phyloP scores from a whole-genome alignment of 2,329 filamentous ascomycete species.

The Lasiodiplodia sp. region DNA sequence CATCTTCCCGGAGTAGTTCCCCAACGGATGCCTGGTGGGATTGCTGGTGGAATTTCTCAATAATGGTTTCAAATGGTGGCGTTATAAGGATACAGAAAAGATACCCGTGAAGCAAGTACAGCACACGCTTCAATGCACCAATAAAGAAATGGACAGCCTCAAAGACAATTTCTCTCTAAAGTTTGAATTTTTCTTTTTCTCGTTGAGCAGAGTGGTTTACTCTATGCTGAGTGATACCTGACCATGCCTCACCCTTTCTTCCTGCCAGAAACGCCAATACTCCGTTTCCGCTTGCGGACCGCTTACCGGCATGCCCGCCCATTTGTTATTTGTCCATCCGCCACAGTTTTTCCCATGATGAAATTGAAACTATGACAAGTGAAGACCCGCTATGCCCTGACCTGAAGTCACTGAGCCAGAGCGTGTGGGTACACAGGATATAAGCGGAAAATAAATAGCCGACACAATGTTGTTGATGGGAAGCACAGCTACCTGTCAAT shows the following conservation, averaged over 20 bases:
- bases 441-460: not conserved
- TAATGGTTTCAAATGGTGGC: not conserved
- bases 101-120: constrained; percentile 21
- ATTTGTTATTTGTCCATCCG: not conserved
- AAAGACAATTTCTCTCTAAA: not conserved
- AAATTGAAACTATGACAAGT: not conserved
- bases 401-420: not conserved
- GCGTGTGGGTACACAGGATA: not conserved
- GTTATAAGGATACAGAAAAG: not conserved
- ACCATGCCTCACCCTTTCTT: not conserved
- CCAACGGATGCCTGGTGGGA: not conserved
- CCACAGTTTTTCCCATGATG: not conserved
- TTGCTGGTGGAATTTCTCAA: not conserved
- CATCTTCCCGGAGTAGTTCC: constrained; percentile 7
- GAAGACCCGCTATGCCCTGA: not conserved
- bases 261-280: constrained; percentile 7
- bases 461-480: not conserved
- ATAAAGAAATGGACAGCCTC: not conserved
- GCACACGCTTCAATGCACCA: not conserved
- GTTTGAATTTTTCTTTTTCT: not conserved
- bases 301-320: not conserved
- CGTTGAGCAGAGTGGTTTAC: not conserved
- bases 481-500: constrained; percentile 7
- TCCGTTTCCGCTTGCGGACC: not conserved
- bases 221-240: not conserved